Conservation (phyloP, 257 asterid genomes). For the Agastache rugosa region DNA sequence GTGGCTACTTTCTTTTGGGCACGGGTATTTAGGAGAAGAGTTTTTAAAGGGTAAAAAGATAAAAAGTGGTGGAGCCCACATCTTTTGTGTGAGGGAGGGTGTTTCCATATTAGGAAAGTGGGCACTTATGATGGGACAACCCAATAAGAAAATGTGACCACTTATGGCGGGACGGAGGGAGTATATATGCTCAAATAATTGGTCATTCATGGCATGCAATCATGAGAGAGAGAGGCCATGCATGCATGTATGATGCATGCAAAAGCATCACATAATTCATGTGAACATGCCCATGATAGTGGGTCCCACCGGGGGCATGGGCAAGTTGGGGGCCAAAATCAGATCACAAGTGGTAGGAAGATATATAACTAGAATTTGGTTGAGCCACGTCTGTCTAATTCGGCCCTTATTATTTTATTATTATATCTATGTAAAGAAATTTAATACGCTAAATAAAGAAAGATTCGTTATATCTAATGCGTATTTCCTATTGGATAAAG, state of each 20-base stretch:
- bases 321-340: constrained; percentile 38
- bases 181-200: too few relatives aligned
- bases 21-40: too few relatives aligned
- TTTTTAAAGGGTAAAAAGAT: too few relatives aligned
- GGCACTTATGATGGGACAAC: too few relatives aligned
- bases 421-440: too few relatives aligned
- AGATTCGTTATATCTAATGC: constrained; percentile 12
- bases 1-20: too few relatives aligned
- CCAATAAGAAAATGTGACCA: too few relatives aligned
- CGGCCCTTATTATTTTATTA: neutral
- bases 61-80: too few relatives aligned
- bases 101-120: too few relatives aligned
- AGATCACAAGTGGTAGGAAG: constrained; percentile 20
- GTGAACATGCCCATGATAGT: neutral
- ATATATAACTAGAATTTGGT: constrained; percentile 46
- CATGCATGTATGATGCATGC: neutral
- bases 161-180: too few relatives aligned
- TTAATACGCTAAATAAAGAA: neutral
- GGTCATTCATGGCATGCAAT: neutral
- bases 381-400: constrained; percentile 53
- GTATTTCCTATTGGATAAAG: neutral
- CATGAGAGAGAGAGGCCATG: neutral
- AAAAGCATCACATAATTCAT: neutral
- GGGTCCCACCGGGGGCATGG: constrained; percentile 38
- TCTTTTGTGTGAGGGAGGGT: too few relatives aligned